phyloP scores from a whole-genome alignment of 768 basidiomycete species.

The Suillus subluteus region DNA sequence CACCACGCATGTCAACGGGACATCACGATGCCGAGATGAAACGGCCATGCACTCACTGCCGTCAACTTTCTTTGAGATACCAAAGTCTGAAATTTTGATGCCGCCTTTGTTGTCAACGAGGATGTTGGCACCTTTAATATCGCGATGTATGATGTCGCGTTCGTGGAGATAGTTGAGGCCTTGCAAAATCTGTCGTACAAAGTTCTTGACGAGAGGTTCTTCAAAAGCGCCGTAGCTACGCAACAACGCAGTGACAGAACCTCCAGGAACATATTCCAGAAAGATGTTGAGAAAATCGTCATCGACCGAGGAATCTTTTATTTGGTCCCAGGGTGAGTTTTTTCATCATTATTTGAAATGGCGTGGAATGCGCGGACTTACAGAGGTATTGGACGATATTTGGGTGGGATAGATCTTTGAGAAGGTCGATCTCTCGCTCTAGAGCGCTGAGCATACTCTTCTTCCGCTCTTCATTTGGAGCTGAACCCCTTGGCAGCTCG shows the following conservation, averaged over 20 bases:
- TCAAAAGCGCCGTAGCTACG: conserved; percentile 95
- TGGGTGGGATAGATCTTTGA: conserved; percentile 90
- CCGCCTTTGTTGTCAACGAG: conserved; percentile 98
- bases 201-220: conserved; percentile 88
- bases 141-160: conserved; percentile 98
- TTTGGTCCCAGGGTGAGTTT: neutral
- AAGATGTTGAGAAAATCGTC: conserved; percentile 93
- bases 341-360: neutral
- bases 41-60: conserved; percentile 69
- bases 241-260: conserved; percentile 87
- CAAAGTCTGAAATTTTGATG: conserved; percentile 96
- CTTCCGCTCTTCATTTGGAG: conserved; percentile 89
- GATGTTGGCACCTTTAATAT: conserved; percentile 99
- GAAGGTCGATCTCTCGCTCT: conserved; percentile 91
- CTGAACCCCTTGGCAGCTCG: conserved; percentile 82
- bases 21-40: conserved; percentile 3
- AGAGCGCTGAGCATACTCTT: conserved; percentile 90
- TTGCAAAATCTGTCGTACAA: conserved; percentile 88
- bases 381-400: conserved; percentile 99
- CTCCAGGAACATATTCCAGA: conserved; percentile 95
- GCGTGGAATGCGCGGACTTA: conserved; percentile 43
- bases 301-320: conserved; percentile 89
- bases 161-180: conserved; percentile 94
- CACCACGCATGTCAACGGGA: conserved; percentile 37
- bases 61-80: conserved; percentile 96